These are phyloP conservation scores for Scedosporium boydii DNA, from an alignment of 2,329 filamentous ascomycete species.

Conservation along the genomic window DNA sequence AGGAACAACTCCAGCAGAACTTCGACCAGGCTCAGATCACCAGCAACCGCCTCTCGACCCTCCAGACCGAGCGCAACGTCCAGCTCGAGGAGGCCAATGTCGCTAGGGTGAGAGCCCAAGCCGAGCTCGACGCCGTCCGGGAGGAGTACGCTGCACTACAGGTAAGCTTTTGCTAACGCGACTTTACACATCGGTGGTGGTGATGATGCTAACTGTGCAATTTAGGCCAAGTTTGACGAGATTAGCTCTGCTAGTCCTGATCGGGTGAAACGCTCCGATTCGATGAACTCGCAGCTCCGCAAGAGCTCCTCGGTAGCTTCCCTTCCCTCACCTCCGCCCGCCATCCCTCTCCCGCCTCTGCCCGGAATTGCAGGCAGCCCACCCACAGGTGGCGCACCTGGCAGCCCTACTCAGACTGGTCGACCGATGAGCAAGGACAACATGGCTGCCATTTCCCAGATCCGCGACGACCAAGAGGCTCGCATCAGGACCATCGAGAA, in stretches of 20 bases:
- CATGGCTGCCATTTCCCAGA: constrained; percentile 55
- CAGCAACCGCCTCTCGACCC: constrained; percentile 75
- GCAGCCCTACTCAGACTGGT: constrained; percentile 41
- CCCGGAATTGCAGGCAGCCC: constrained; percentile 49
- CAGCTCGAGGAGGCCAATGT: constrained; percentile 72
- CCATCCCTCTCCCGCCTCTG: constrained; percentile 89
- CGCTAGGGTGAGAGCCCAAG: constrained; percentile 52
- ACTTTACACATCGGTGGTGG: background rate
- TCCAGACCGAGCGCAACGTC: constrained; percentile 63
- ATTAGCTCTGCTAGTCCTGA: constrained; percentile 20
- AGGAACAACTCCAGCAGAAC: constrained; percentile 90
- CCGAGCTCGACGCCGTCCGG: constrained; percentile 57
- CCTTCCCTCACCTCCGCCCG: constrained; percentile 85
- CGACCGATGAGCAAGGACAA: constrained; percentile 76
- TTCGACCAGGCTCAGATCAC: constrained; percentile 85
- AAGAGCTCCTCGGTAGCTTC: constrained; percentile 79
- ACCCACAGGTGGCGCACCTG: constrained; percentile 33
- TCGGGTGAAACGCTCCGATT: constrained; percentile 49
- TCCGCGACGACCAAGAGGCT: constrained; percentile 89
- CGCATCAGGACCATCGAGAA: constrained; percentile 95
- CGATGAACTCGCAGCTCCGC: constrained; percentile 58
- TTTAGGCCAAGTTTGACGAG: constrained; percentile 53
- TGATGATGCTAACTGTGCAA: constrained; percentile 15
- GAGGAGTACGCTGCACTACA: constrained; percentile 69
- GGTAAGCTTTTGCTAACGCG: constrained; percentile 40